A percentile compares a stretch with the other conserved stretches of the same genome.
These are phyloP conservation scores for Ophiostoma australiae DNA, from an alignment of 2,329 filamentous ascomycete species.

Conservation along the genomic window DNA sequence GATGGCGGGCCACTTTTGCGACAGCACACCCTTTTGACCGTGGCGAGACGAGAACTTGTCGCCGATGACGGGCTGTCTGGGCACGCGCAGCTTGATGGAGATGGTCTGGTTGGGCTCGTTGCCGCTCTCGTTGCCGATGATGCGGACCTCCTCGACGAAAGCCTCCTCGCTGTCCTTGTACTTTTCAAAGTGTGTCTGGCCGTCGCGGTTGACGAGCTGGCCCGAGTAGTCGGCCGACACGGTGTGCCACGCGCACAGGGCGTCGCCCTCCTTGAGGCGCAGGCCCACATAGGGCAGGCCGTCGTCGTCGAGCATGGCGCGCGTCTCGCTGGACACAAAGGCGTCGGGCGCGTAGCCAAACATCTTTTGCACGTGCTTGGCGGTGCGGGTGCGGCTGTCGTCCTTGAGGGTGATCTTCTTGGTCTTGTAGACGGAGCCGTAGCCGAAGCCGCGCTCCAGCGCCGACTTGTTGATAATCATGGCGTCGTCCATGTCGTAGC, in stretches of 20 bases:
- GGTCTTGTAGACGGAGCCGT: conserved; percentile 96
- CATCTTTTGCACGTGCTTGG: conserved; percentile 68
- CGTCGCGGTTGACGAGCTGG: conserved; percentile 78
- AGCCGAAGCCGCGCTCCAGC: conserved; percentile 90
- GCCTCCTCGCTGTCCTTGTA: conserved; percentile 90
- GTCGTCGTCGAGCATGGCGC: conserved; percentile 75
- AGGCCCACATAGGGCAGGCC: conserved; percentile 78
- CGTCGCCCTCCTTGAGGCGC: conserved; percentile 71
- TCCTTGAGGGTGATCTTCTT: conserved; percentile 86
- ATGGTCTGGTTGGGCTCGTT: conserved; percentile 80
- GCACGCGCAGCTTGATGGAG: conserved; percentile 88
- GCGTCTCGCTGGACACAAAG: conserved; percentile 64
- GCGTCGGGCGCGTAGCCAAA: conserved; percentile 86
- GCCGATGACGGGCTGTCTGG: conserved; percentile 85
- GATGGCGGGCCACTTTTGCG: conserved; percentile 87
- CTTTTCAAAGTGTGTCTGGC: conserved; percentile 79
- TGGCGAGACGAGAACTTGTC: conserved; percentile 99
- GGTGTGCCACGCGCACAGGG: conserved; percentile 83
- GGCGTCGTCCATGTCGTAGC: conserved; percentile 99
- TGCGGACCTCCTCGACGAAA: conserved; percentile 86
- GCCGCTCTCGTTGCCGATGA: conserved; percentile 81
- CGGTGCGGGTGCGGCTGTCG: conserved; percentile 61
- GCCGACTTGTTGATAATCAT: conserved; percentile 99
- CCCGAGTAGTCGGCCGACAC: conserved; percentile 76
- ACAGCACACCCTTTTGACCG: conserved; percentile 95